Evolutionary conservation across 2,329 filamentous ascomycete genomes (phyloP).

Genomic region (Aspergillus alliaceus): DNA sequence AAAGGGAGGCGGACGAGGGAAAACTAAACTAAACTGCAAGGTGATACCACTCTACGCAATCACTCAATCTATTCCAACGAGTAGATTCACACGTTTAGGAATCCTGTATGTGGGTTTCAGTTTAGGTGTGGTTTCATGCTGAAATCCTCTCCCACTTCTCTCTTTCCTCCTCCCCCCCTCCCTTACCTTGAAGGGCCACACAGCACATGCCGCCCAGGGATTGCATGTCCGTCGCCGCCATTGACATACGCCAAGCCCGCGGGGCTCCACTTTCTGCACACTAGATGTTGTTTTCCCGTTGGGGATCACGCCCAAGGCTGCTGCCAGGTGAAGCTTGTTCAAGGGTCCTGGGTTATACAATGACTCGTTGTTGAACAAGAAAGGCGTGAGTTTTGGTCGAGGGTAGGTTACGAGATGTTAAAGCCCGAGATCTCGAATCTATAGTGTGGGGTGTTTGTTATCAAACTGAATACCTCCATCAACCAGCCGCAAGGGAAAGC

Average conservation of each 20-base stretch:
- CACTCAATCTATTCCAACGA: neutral
- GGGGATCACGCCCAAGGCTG: conserved; percentile 7
- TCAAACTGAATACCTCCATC: neutral
- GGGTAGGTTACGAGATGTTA: too few species aligned
- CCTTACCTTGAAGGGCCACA: neutral
- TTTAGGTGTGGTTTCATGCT: neutral
- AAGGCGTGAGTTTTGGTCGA: neutral
- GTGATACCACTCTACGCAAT: neutral
- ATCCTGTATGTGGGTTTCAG: neutral
- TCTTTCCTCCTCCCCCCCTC: neutral
- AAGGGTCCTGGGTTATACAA: conserved; percentile 5
- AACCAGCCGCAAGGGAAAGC: neutral
- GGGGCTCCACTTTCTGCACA: conserved; percentile 26
- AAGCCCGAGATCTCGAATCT: neutral
- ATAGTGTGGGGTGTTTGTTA: neutral
- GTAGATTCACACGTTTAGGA: neutral
- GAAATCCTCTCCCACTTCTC: neutral
- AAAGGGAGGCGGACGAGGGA: too few species aligned
- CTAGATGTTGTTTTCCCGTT: conserved; percentile 15
- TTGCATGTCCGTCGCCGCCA: conserved; percentile 22
- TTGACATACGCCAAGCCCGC: conserved; percentile 28
- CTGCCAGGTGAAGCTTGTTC: conserved; percentile 20
- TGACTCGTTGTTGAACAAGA: conserved; percentile 8
- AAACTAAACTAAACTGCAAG: neutral
- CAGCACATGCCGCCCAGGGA: too few species aligned